phyloP scores from a whole-genome alignment of 495 filamentous ascomycete genomes.

The Penicillium bialowiezense region DNA sequence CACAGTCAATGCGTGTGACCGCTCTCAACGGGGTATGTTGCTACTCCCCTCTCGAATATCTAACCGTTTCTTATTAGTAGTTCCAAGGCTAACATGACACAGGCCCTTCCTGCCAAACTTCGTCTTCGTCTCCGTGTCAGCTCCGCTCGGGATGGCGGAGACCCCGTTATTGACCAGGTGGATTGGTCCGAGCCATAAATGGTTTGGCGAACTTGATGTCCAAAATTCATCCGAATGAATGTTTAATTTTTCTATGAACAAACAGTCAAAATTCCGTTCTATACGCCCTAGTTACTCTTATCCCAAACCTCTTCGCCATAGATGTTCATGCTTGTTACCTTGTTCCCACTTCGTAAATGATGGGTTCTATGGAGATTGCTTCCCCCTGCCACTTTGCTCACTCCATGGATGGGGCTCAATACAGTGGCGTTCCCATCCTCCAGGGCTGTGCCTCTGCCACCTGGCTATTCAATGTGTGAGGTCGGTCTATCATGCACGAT shows the following conservation, averaged over 20 bases:
- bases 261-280: constrained; percentile 14
- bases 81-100: constrained; percentile 8
- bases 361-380: too few species aligned
- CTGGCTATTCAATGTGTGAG: too few species aligned
- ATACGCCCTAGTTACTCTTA: constrained; percentile 13
- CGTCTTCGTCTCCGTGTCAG: constrained; percentile 82
- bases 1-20: constrained; percentile 80
- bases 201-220: background rate
- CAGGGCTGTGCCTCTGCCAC: too few species aligned
- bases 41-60: constrained; percentile 1
- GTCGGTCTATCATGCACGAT: too few species aligned
- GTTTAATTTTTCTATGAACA: constrained; percentile 20
- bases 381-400: too few species aligned
- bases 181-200: constrained; percentile 83
- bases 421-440: too few species aligned
- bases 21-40: constrained; percentile 84
- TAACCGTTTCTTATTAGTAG: background rate
- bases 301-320: constrained; percentile 4
- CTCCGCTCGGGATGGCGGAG: constrained; percentile 66
- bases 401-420: too few species aligned
- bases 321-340: constrained; percentile 6
- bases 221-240: constrained; percentile 17
- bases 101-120: constrained; percentile 66
- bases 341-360: background rate
- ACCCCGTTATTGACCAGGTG: constrained; percentile 81